Base-by-base conservation (phyloP, 2,329 filamentous ascomycete genomes). In the Monosporascus sp. region DNA sequence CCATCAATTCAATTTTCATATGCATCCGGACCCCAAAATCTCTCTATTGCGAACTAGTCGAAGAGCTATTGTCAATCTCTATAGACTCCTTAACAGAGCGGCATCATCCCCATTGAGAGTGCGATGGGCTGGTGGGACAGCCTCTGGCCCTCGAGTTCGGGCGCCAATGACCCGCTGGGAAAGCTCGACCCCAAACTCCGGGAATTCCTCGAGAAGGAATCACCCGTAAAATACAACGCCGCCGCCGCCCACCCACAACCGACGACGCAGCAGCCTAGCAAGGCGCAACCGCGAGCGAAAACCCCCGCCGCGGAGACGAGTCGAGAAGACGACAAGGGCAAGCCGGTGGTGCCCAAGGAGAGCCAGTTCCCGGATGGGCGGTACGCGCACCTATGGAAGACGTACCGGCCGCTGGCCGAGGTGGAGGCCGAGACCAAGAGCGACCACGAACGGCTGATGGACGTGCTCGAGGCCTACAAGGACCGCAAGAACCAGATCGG, bases 371-470 rank as follows among this genome's bases (percentile, higher is more conserved):
- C 76, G 52, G 82, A 85, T 64, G 82, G 82, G n/a, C 78, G 82
- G 45, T 85, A 85, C 72, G 91, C 92, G 52, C 83, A 97, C 69
- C 78, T 99, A 34, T 99, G 94, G 94, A 93, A 91, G 73, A 90
- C 83, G 54, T 99, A 99, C 78, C 82, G 82, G 54, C 86, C 93
- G 8, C 84, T 89, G 50, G 69, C 77, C 37, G 78, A 88, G 53
- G 74, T 95, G 56, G 87, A 93, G 64, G 78, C 82, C 48, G 83
- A 84, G 56, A 78, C 79, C 20, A 88, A 88, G 68, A 84, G 82
- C 40, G 88, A 94, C 62, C 85, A 91, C 64, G 91, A 96, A 67
- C 88, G 88, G 69, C 80, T 95, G 60, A 80, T 82, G 69, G 85
- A 90, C 67, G 85, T 97, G 52, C 76, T 97, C 50, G 87, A 93